phyloP scores from a whole-genome alignment of 108 stramenopile species.

The Cyclotella sp. region DNA sequence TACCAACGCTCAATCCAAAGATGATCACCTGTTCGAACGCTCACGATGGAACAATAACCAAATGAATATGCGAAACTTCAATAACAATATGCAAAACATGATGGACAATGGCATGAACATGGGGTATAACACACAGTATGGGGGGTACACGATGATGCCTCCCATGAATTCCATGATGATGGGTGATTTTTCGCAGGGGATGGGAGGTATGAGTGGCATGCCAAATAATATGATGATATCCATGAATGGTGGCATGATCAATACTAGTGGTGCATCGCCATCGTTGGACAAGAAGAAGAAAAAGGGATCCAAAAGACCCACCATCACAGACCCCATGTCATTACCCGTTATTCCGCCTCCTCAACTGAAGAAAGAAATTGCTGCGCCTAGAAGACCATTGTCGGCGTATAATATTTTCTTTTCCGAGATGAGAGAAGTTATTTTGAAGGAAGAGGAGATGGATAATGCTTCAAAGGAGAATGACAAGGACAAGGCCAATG shows the following conservation, averaged over 20 bases:
- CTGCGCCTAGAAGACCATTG: conserved; percentile 26
- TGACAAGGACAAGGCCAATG: neutral
- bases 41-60: conserved; percentile 2
- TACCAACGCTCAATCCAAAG: conserved; percentile 7
- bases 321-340: conserved; percentile 3
- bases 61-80: conserved; percentile 11
- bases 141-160: neutral
- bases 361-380: conserved; percentile 1
- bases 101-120: conserved; percentile 4
- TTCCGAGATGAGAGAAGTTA: conserved; percentile 24
- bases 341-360: conserved; percentile 1
- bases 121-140: neutral
- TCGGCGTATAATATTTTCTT: conserved; percentile 54
- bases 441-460: conserved; percentile 29
- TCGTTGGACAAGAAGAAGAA: conserved; percentile 10
- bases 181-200: neutral
- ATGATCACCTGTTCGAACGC: conserved; percentile 8
- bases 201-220: neutral
- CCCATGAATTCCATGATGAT: conserved; percentile 7
- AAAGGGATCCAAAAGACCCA: neutral
- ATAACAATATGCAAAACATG: neutral
- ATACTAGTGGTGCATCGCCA: neutral
- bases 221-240: neutral
- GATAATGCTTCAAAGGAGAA: conserved; percentile 1
- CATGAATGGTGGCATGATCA: neutral